Evolutionary conservation across 1,284 basidiomycete species (phyloP).

Genomic region (Phellinidium pouzarii): DNA sequence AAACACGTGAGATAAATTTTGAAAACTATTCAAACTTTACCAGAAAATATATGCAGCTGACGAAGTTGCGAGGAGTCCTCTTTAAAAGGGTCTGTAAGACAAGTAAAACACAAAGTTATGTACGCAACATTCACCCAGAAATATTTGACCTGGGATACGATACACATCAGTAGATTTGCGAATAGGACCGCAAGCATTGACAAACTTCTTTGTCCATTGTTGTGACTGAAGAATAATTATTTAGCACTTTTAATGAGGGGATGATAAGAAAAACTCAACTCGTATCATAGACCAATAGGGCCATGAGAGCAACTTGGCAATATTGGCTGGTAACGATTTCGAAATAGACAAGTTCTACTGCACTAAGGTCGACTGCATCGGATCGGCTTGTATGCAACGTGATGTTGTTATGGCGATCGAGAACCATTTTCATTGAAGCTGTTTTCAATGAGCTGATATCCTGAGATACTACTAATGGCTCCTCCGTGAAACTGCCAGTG

Average conservation of each 20-base stretch:
- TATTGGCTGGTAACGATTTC: too few relatives aligned
- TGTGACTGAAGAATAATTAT: background rate
- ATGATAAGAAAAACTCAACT: background rate
- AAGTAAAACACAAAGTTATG: too few relatives aligned
- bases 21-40: background rate
- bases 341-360: too few relatives aligned
- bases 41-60: constrained; percentile 3
- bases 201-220: constrained; percentile 2
- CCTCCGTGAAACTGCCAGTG: too few relatives aligned
- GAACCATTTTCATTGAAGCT: too few relatives aligned
- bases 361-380: too few relatives aligned
- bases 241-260: background rate
- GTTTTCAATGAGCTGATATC: too few relatives aligned
- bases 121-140: constrained; percentile 4
- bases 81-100: background rate
- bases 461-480: too few relatives aligned
- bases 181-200: background rate
- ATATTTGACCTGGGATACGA: background rate
- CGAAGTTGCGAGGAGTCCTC: background rate
- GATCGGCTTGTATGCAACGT: too few relatives aligned
- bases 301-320: too few relatives aligned
- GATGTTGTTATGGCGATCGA: too few relatives aligned
- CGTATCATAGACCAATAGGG: background rate
- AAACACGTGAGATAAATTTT: too few relatives aligned
- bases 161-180: background rate